phyloP scores from a whole-genome alignment of 306 rosid species.

The Abrus pulchellus region DNA sequence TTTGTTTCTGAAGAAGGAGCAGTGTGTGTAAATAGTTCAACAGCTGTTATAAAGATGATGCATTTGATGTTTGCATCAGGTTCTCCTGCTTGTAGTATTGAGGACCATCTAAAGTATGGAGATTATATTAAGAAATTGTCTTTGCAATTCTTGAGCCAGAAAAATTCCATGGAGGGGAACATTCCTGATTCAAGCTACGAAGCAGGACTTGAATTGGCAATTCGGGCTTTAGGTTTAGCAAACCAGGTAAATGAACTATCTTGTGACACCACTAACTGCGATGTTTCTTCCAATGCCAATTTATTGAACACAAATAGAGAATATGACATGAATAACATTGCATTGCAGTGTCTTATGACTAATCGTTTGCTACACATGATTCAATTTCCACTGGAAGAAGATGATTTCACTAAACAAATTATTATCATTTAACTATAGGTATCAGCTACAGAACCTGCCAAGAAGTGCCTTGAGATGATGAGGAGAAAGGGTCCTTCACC shows the following conservation, averaged over 20 bases:
- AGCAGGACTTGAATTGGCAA: constrained; percentile 70
- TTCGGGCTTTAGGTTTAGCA: constrained; percentile 65
- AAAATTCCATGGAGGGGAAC: constrained; percentile 41
- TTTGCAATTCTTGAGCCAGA: constrained; percentile 53
- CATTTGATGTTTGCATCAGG: constrained; percentile 54
- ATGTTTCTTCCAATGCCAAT: constrained; percentile 20
- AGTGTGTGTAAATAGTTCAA: constrained; percentile 66
- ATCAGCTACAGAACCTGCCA: constrained; percentile 46
- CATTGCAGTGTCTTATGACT: not conserved
- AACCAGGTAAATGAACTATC: constrained; percentile 56
- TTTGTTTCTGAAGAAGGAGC: constrained; percentile 73
- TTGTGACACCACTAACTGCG: not conserved
- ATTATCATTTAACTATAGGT: constrained; percentile 55
- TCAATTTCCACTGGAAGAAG: constrained; percentile 19
- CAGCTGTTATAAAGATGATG: constrained; percentile 71
- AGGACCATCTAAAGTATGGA: constrained; percentile 79
- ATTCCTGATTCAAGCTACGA: constrained; percentile 69
- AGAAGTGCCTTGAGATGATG: constrained; percentile 67
- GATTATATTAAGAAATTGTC: constrained; percentile 59
- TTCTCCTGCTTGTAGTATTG: constrained; percentile 53
- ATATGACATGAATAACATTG: not conserved
- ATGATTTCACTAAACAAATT: constrained; percentile 6
- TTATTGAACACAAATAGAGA: not conserved
- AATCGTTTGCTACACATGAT: not conserved
- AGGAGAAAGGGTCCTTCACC: constrained; percentile 70